Conservation (phyloP, 2,329 filamentous ascomycete genomes). For the Neofusicoccum sp. region DNA sequence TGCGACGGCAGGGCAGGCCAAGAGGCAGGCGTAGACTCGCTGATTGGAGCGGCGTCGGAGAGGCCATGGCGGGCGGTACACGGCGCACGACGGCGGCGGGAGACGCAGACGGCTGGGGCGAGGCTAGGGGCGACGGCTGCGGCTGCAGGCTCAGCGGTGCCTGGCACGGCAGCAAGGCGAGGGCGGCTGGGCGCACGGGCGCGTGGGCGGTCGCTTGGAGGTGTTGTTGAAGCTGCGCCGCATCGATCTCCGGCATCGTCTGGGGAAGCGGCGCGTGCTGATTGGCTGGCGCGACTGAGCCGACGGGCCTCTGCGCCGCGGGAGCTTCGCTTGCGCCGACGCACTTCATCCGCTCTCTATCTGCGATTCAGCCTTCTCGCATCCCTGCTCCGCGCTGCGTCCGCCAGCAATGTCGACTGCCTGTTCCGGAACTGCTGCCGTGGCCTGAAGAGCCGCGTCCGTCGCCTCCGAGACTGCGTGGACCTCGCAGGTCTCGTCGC, state of each 20-base stretch:
- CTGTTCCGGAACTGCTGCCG: not conserved
- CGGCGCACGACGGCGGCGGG: too few relatives aligned
- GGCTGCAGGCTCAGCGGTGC: too few relatives aligned
- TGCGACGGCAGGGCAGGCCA: too few relatives aligned
- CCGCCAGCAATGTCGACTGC: not conserved
- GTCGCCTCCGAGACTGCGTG: not conserved
- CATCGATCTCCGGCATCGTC: not conserved
- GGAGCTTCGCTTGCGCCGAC: not conserved
- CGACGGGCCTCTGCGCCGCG: not conserved
- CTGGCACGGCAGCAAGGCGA: not conserved
- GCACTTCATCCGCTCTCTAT: not conserved
- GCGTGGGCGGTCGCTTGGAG: not conserved
- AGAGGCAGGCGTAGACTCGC: too few relatives aligned
- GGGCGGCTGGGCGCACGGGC: not conserved
- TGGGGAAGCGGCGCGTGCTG: not conserved
- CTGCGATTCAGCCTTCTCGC: constrained; percentile 7
- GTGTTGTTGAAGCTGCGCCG: not conserved
- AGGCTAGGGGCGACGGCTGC: too few relatives aligned
- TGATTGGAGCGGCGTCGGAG: too few relatives aligned
- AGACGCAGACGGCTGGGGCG: too few relatives aligned
- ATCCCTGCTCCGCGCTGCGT: not conserved
- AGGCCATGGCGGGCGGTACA: too few relatives aligned
- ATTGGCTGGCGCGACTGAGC: not conserved
- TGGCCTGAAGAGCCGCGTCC: not conserved
- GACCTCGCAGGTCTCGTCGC: not conserved